A percentile compares a stretch with the other conserved stretches of the same genome.
These are phyloP conservation scores for Emericellopsis terricola DNA, from an alignment of 495 filamentous ascomycete genomes.

Conservation along the genomic window DNA sequence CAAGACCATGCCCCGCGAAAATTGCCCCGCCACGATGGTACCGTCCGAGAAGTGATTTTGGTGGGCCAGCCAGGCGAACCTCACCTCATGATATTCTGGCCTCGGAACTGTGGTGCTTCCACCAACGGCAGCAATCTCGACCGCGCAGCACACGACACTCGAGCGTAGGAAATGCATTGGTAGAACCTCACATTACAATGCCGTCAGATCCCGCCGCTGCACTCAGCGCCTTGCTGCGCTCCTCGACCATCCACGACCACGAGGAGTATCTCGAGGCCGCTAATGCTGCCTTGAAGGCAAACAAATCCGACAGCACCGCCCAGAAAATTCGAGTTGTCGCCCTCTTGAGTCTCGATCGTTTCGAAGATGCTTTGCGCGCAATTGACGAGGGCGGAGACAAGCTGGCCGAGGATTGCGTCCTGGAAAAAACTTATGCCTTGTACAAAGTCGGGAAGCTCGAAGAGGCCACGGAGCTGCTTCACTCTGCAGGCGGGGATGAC, in stretches of 20 bases:
- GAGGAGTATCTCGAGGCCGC: slow-evolving; percentile 29
- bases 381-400: slow-evolving; percentile 53
- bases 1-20: no score
- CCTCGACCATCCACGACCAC: slow-evolving; percentile 27
- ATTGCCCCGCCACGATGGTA: no score
- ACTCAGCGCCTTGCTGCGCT: slow-evolving; percentile 30
- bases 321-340: slow-evolving; percentile 71
- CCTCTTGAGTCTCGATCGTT: slow-evolving; percentile 83
- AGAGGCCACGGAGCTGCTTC: slow-evolving; percentile 45
- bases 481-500: slow-evolving; percentile 15
- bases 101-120: no score
- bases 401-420: slow-evolving; percentile 43
- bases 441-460: slow-evolving; percentile 71
- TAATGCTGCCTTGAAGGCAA: slow-evolving; percentile 42
- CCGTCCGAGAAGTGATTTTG: no score
- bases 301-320: slow-evolving; percentile 43
- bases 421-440: slow-evolving; percentile 81
- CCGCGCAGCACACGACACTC: no score
- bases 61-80: no score
- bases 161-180: no score
- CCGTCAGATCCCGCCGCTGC: slow-evolving; percentile 25
- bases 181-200: no score
- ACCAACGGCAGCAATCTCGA: no score
- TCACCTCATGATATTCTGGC: no score
- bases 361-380: slow-evolving; percentile 66